Conservation (phyloP, 2,329 filamentous ascomycete species). For the Colletotrichum sp. region DNA sequence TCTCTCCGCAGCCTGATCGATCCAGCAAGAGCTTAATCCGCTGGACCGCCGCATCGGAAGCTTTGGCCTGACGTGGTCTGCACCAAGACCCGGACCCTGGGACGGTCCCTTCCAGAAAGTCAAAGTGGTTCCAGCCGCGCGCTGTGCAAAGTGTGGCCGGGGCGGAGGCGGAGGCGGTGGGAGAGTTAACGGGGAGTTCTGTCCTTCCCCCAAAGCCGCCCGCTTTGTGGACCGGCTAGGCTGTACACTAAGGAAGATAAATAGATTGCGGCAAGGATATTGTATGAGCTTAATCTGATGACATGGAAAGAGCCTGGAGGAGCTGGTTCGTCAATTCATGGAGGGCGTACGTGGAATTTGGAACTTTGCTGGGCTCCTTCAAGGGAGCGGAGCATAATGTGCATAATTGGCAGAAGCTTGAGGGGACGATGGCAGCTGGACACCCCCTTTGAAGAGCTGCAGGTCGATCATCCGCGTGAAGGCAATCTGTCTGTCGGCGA, state of each 20-base stretch:
- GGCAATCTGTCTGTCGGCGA: neutral
- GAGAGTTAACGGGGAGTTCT: neutral
- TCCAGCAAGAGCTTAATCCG: neutral
- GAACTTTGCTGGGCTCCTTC: neutral
- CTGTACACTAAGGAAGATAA: neutral
- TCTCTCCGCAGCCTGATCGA: neutral
- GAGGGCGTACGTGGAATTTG: neutral
- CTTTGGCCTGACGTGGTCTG: neutral
- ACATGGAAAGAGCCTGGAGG: neutral
- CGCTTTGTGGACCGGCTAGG: neutral
- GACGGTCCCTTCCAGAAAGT: neutral
- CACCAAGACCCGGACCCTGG: neutral
- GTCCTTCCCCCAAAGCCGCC: neutral
- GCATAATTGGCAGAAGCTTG: slow-evolving; percentile 1
- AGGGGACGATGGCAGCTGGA: neutral
- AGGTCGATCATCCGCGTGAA: neutral
- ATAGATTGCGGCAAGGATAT: neutral
- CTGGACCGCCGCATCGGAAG: neutral
- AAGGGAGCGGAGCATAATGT: neutral
- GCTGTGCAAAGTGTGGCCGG: neutral
- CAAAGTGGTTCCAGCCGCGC: neutral
- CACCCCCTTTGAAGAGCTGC: neutral
- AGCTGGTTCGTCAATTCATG: neutral
- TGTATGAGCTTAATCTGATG: neutral
- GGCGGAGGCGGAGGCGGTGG: neutral